Percentiles rank a stretch among this genome's conserved stretches.
These are phyloP conservation scores for Colletotrichum sp. DNA, from an alignment of 2,329 filamentous ascomycete species.

Conservation along the genomic window DNA sequence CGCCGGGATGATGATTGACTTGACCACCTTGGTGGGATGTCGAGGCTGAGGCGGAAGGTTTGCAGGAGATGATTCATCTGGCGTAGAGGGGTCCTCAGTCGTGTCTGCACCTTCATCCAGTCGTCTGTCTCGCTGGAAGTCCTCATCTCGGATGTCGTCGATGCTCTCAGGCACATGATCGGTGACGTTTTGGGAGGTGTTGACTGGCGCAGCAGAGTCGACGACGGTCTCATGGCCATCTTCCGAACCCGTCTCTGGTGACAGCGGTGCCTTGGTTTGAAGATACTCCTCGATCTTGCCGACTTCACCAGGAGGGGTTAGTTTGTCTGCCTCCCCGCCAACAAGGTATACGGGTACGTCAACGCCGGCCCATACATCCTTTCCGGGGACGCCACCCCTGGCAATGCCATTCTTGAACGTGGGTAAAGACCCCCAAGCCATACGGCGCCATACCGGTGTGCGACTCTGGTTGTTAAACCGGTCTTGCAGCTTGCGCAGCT, in stretches of 20 bases:
- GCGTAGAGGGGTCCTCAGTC: slow-evolving; percentile 51
- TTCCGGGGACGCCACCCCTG: slow-evolving; percentile 70
- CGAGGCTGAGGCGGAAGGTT: slow-evolving; percentile 51
- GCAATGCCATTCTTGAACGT: slow-evolving; percentile 57
- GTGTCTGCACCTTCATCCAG: slow-evolving; percentile 38
- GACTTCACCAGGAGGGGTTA: slow-evolving; percentile 76
- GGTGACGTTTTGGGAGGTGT: slow-evolving; percentile 33
- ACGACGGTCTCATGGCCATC: slow-evolving; percentile 38
- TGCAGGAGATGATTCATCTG: slow-evolving; percentile 42
- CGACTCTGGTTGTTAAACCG: slow-evolving; percentile 83
- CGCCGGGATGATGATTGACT: slow-evolving; percentile 72
- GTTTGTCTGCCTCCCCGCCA: slow-evolving; percentile 75
- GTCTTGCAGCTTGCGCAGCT: slow-evolving; percentile 71
- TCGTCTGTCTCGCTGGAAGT: slow-evolving; percentile 35
- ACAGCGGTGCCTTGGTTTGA: not conserved
- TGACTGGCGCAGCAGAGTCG: slow-evolving; percentile 55
- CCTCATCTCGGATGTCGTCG: slow-evolving; percentile 40
- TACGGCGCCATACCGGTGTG: slow-evolving; percentile 82
- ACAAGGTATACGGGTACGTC: slow-evolving; percentile 78
- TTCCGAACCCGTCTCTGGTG: slow-evolving; percentile 18
- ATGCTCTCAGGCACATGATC: slow-evolving; percentile 41
- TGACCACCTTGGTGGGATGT: slow-evolving; percentile 61
- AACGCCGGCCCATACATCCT: slow-evolving; percentile 74
- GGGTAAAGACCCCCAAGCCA: slow-evolving; percentile 76
- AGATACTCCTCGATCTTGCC: slow-evolving; percentile 61